These are phyloP conservation scores for Salmacisia buchloeana DNA, from an alignment of 1,284 basidiomycete genomes.

Conservation along the genomic window DNA sequence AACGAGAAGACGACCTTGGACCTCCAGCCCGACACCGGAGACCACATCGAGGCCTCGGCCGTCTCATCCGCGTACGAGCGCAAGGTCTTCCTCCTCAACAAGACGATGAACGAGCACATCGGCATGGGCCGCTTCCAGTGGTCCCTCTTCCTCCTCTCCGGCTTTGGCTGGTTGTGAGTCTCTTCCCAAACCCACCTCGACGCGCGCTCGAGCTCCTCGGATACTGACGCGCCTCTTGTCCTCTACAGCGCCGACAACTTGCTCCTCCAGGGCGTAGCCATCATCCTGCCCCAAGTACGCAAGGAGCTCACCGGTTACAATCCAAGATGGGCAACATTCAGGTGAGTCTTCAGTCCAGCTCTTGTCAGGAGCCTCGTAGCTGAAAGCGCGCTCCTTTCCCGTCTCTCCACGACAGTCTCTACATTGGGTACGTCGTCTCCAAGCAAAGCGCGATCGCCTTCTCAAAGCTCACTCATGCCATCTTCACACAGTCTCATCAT, in stretches of 20 bases:
- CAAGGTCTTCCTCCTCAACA: constrained; percentile 48
- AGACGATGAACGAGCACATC: constrained; percentile 43
- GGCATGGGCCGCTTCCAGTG: constrained; percentile 35
- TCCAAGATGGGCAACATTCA: constrained; percentile 40
- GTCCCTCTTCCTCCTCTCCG: constrained; percentile 19
- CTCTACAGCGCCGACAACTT: constrained; percentile 43
- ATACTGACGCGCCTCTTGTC: constrained; percentile 23
- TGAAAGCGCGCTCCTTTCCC: too few species aligned
- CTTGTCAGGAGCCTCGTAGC: too few species aligned
- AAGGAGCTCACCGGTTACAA: constrained; percentile 39
- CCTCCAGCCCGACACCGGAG: neutral
- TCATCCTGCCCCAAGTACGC: constrained; percentile 40
- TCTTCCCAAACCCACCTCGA: neutral
- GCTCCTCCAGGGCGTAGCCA: constrained; percentile 46
- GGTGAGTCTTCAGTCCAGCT: constrained; percentile 26
- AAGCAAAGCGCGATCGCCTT: too few species aligned
- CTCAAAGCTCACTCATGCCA: too few species aligned
- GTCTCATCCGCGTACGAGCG: constrained; percentile 11
- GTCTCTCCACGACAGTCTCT: too few species aligned
- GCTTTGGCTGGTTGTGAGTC: constrained; percentile 19
- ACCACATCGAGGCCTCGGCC: neutral
- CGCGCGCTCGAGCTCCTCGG: neutral
- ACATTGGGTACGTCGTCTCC: constrained; percentile 8
- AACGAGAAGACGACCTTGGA: neutral
- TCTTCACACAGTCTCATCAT: constrained; percentile 31